Conservation (phyloP, 1,284 basidiomycete species). For the Puccinia novopanici region DNA sequence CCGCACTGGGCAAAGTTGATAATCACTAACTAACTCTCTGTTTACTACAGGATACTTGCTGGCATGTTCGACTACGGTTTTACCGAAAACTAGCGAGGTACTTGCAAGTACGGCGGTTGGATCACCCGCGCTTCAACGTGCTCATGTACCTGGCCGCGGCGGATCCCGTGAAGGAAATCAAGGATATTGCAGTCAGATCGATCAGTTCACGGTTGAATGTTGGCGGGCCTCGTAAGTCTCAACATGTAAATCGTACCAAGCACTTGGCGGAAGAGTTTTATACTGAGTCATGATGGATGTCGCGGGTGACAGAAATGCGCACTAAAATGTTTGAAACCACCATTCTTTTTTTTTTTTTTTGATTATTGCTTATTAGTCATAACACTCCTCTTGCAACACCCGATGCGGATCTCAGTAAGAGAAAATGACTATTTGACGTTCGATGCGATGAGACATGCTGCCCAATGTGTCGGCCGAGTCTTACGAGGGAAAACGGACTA, state of each 20-base stretch:
- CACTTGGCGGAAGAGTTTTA: not conserved
- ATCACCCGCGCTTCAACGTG: conserved; percentile 71
- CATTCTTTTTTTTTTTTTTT: conserved; percentile 65
- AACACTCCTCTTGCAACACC: not conserved
- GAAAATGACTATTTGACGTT: conserved; percentile 99
- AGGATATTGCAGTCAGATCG: conserved; percentile 64
- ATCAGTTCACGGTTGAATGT: conserved; percentile 64
- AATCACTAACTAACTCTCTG: not conserved
- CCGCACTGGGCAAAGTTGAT: conserved; percentile 15
- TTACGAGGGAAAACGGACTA: conserved; percentile 93
- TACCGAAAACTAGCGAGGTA: conserved; percentile 73
- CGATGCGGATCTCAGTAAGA: conserved; percentile 63
- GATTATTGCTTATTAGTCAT: not conserved
- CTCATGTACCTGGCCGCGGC: conserved; percentile 84
- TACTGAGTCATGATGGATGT: conserved; percentile 27
- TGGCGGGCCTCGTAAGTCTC: conserved; percentile 56
- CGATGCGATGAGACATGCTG: conserved; percentile 98
- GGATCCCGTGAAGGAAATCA: conserved; percentile 82
- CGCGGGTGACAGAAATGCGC: conserved; percentile 62
- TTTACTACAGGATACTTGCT: conserved; percentile 73
- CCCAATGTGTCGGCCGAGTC: conserved; percentile 97
- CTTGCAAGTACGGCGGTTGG: conserved; percentile 59
- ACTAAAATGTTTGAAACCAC: conserved; percentile 75
- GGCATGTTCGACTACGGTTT: conserved; percentile 77
- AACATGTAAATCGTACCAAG: not conserved